These are phyloP conservation scores for Ormosia emarginata DNA, from an alignment of 306 rosid genomes.

Conservation along the genomic window DNA sequence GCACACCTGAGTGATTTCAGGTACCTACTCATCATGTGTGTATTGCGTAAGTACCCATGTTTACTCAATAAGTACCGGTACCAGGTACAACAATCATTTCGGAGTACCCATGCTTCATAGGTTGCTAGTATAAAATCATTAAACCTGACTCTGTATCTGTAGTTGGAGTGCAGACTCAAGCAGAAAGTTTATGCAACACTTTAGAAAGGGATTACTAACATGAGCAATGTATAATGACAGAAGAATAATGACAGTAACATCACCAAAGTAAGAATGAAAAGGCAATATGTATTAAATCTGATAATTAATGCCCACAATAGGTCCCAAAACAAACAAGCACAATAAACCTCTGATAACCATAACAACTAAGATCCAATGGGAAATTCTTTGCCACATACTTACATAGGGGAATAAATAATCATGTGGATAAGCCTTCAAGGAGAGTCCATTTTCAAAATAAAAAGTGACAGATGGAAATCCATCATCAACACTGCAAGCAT, in stretches of 20 bases:
- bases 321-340: conserved; percentile 5
- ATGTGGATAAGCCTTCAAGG: conserved; percentile 85
- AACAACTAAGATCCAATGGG: neutral
- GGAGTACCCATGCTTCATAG: neutral
- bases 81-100: too few species aligned
- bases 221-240: neutral
- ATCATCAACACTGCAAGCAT: conserved; percentile 72
- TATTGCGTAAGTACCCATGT: too few species aligned
- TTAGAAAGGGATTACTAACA: neutral
- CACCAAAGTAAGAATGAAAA: too few species aligned
- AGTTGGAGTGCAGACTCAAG: neutral
- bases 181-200: conserved; percentile 8
- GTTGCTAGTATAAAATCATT: neutral
- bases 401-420: conserved; percentile 82
- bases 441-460: conserved; percentile 79
- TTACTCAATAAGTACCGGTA: too few species aligned
- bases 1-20: too few species aligned
- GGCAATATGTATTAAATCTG: too few species aligned
- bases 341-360: neutral
- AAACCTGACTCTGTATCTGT: neutral
- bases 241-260: neutral
- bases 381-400: conserved; percentile 38
- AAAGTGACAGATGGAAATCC: conserved; percentile 83
- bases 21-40: too few species aligned
- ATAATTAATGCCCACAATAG: neutral